Percentiles rank a stretch among this genome's conserved stretches.
Conservation (phyloP, 352 stramenopile species). For the Achlya hypogyna region DNA sequence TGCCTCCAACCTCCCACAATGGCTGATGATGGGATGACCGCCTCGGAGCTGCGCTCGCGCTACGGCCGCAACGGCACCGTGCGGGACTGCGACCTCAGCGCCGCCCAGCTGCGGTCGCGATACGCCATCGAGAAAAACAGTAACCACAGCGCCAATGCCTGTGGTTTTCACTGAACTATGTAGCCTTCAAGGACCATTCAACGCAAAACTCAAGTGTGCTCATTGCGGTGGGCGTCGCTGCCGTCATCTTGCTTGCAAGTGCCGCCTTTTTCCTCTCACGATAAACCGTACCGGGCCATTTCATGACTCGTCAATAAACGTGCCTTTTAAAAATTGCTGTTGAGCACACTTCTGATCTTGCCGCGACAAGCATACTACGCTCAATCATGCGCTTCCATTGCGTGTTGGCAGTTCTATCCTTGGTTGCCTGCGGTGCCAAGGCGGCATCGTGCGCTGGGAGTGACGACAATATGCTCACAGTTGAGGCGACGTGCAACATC, state of each 20-base stretch:
- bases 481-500: neutral
- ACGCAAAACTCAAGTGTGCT: neutral
- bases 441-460: neutral
- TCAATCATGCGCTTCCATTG: no score
- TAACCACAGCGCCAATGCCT: slow-evolving; percentile 18
- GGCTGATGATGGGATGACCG: slow-evolving; percentile 52
- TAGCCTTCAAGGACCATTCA: slow-evolving; percentile 20
- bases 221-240: slow-evolving; percentile 1
- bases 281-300: neutral
- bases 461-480: neutral
- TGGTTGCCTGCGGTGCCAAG: neutral
- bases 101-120: slow-evolving; percentile 60
- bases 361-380: neutral
- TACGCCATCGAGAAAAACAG: slow-evolving; percentile 77
- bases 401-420: neutral
- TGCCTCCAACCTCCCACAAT: slow-evolving; percentile 18
- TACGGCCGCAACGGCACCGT: slow-evolving; percentile 68
- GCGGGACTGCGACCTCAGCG: slow-evolving; percentile 66
- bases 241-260: neutral
- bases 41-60: slow-evolving; percentile 55
- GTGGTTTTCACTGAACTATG: neutral
- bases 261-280: slow-evolving; percentile 13
- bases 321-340: neutral
- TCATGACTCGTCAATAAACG: neutral
- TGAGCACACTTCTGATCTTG: neutral